These are phyloP conservation scores for Zea luxurians DNA, from an alignment of 176 grass and related monocot species.

Conservation along the genomic window DNA sequence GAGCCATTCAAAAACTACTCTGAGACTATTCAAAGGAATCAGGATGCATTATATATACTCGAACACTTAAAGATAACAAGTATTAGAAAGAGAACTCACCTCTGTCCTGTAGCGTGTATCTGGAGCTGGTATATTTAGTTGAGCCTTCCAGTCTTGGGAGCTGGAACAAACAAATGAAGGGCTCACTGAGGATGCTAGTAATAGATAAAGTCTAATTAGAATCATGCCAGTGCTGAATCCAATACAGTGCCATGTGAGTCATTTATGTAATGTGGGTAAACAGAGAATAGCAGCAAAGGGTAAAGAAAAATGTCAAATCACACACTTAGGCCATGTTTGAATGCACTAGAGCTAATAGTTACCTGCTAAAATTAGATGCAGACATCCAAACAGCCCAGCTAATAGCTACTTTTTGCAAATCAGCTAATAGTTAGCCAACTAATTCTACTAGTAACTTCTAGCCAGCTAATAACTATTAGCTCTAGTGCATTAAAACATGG, in stretches of 20 bases:
- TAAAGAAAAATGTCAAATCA: conserved; percentile 16
- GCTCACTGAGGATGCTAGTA: neutral
- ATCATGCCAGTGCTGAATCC: neutral
- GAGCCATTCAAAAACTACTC: neutral
- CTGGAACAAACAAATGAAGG: conserved; percentile 39
- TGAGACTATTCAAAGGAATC: neutral
- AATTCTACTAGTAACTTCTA: no score
- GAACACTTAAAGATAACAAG: neutral
- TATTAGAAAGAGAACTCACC: conserved; percentile 28
- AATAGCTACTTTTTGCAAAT: no score
- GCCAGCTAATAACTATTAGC: no score
- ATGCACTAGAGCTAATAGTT: no score
- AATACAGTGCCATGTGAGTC: neutral
- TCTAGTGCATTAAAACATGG: no score
- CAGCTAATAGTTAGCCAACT: no score
- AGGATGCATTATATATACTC: neutral
- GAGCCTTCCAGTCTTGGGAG: conserved; percentile 68
- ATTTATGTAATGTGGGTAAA: neutral
- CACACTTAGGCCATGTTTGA: neutral
- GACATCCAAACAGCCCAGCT: no score
- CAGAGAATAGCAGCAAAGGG: neutral
- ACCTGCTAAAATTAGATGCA: no score
- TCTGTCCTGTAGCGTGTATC: conserved; percentile 66
- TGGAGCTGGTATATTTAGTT: conserved; percentile 64
- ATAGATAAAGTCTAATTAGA: neutral